These are phyloP conservation scores for Neodidymelliopsis sp. DNA, from an alignment of 2,329 filamentous ascomycete genomes.

Conservation along the genomic window DNA sequence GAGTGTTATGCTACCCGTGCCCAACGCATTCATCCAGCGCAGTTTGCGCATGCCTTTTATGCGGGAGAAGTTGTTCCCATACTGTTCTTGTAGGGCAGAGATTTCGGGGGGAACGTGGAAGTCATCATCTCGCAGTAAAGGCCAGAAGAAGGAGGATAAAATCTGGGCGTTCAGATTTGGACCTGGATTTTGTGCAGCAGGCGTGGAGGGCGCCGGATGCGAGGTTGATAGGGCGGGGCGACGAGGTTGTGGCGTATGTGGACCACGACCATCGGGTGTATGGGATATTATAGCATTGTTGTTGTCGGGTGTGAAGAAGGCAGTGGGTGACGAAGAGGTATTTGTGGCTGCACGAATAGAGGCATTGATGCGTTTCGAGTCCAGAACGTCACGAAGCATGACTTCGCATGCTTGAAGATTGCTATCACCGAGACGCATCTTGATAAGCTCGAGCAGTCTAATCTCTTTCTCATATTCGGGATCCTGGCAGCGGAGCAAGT, in stretches of 20 bases:
- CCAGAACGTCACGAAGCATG: conserved; percentile 92
- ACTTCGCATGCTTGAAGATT: conserved; percentile 93
- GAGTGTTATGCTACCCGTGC: conserved; percentile 80
- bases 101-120: conserved; percentile 71
- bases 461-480: conserved; percentile 76
- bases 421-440: conserved; percentile 84
- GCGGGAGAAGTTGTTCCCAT: conserved; percentile 77
- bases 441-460: conserved; percentile 84
- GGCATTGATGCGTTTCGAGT: conserved; percentile 77
- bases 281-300: conserved; percentile 20
- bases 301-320: conserved; percentile 29
- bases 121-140: conserved; percentile 73
- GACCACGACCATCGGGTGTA: conserved; percentile 30
- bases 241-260: conserved; percentile 38
- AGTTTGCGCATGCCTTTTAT: conserved; percentile 87
- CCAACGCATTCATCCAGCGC: conserved; percentile 85
- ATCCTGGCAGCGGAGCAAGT: conserved; percentile 70
- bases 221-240: conserved; percentile 24
- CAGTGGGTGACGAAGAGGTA: conserved; percentile 3
- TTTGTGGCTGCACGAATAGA: conserved; percentile 46
- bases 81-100: conserved; percentile 68
- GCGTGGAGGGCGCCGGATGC: conserved; percentile 22
- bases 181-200: conserved; percentile 33
- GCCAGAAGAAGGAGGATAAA: conserved; percentile 93
- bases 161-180: conserved; percentile 77